Base-by-base conservation (phyloP, 1,284 basidiomycete genomes). In the Apiotrichum gracile region DNA sequence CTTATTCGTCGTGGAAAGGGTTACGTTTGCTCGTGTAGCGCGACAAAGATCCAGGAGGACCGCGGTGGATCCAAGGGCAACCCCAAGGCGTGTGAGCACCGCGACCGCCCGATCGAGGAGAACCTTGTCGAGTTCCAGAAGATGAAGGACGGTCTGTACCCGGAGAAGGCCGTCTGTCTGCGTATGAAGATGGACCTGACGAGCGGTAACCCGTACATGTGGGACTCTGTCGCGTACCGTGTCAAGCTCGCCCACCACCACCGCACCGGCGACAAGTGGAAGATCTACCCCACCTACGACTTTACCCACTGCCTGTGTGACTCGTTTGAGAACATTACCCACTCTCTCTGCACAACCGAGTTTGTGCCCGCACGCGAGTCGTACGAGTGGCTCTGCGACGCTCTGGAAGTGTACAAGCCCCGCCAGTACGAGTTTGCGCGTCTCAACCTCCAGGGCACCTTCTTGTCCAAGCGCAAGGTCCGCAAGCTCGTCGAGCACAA, bases 341-440 rank as follows among this genome's bases (percentile, higher is more conserved):
- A 99, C 79, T 98, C 96, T 4, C 80, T 99, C 19, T 99, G 96
- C 73, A 99, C 96, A 2, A 86, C 85, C 38, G 96, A 99, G 73
- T 99, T 99, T 73, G 86, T 97, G 63, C 84, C 87, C n/a, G 91
- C 93, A 10, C 87, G 96, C 51, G 89, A 93, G 69, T 96, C 92
- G 1, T 98, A 99, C 74, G 96, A 99, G 68, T 99, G 96, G 96
- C 82, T 99, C 16, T 99, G 96, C 69, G 94, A 99, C 70, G 91
- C 89, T 3, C 79, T 98, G 29, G 87, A 89, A 60, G 87, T 98
- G 3, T 99, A 98, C 82, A 97, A 94, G 74, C 93, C 96, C n/a
- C 86, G 86, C 58, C 96, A 99, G 77, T 94, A 90, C 54, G 96
- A 99, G 74, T 98, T 92, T 66, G 96, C 96, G 27, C 84, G 96